A percentile compares a stretch with the other conserved stretches of the same genome.
These are phyloP conservation scores for Incumbomyces lentus DNA, from an alignment of 2,329 filamentous ascomycete genomes.

Conservation along the genomic window DNA sequence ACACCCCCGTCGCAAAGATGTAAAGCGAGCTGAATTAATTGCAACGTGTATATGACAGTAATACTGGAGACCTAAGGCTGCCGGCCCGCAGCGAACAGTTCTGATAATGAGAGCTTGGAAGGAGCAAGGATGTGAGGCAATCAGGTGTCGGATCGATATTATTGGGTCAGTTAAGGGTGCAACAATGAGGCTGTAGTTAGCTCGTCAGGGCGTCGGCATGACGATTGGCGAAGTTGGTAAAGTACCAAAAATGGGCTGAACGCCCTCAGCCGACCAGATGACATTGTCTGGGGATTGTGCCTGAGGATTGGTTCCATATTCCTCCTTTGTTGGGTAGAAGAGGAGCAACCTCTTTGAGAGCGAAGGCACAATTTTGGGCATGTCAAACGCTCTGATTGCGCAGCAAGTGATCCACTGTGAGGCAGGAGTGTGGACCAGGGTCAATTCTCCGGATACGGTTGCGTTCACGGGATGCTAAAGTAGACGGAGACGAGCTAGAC, in stretches of 20 bases:
- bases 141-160: background rate
- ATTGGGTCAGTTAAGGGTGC: background rate
- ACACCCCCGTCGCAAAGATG: slow-evolving; percentile 1
- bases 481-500: too few relatives aligned
- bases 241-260: background rate
- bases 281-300: slow-evolving; percentile 1
- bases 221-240: background rate
- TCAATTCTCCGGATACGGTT: too few relatives aligned
- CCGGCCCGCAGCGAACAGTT: slow-evolving; percentile 1
- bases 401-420: background rate
- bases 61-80: slow-evolving; percentile 3
- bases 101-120: background rate
- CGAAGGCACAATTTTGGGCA: background rate
- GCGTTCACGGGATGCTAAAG: too few relatives aligned
- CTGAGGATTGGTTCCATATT: slow-evolving; percentile 1
- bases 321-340: background rate
- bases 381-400: background rate
- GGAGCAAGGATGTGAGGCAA: background rate
- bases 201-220: background rate
- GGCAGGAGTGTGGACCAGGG: too few relatives aligned
- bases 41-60: slow-evolving; percentile 7
- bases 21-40: slow-evolving; percentile 6
- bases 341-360: background rate
- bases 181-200: background rate
- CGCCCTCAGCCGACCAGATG: background rate